Evolutionary conservation across 2,329 filamentous ascomycete species (phyloP).

Genomic region (Polychaeton citri): DNA sequence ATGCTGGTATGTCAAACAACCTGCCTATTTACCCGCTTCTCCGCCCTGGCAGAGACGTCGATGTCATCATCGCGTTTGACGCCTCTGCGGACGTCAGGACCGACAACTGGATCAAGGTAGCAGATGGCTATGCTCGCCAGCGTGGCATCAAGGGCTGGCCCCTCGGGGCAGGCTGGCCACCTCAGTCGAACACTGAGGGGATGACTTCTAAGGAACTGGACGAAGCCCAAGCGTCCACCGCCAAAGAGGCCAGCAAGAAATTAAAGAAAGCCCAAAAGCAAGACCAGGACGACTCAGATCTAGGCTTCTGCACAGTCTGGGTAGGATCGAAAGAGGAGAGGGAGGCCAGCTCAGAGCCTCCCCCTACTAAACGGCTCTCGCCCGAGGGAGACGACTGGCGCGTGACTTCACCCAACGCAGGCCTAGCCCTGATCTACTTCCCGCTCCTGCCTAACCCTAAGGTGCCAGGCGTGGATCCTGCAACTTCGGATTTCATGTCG

Average conservation of each 20-base stretch:
- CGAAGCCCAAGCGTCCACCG: conserved; percentile 48
- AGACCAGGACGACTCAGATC: conserved; percentile 28
- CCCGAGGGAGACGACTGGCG: conserved; percentile 44
- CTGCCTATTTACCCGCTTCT: conserved; percentile 90
- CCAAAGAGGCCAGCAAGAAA: conserved; percentile 38
- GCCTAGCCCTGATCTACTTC: conserved; percentile 81
- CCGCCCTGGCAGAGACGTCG: conserved; percentile 74
- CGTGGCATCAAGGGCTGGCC: conserved; percentile 91
- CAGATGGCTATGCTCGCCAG: conserved; percentile 83
- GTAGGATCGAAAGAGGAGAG: conserved; percentile 73
- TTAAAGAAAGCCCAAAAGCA: conserved; percentile 6
- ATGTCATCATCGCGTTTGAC: conserved; percentile 86
- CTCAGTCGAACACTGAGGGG: conserved; percentile 41
- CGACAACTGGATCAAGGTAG: conserved; percentile 92
- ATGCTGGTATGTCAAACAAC: conserved; percentile 98
- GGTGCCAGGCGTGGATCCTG: conserved; percentile 70
- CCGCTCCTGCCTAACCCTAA: conserved; percentile 75
- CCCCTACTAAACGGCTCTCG: conserved; percentile 32
- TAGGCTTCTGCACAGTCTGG: conserved; percentile 93
- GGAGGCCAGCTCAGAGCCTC: conserved; percentile 40
- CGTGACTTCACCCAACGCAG: conserved; percentile 63
- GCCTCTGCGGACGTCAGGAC: conserved; percentile 84
- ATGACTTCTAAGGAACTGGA: conserved; percentile 54
- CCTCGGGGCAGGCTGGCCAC: conserved; percentile 86
- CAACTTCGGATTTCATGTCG: conserved; percentile 70